These are phyloP conservation scores for Ricinus communis DNA, from an alignment of 345 rosid species.

Conservation along the genomic window DNA sequence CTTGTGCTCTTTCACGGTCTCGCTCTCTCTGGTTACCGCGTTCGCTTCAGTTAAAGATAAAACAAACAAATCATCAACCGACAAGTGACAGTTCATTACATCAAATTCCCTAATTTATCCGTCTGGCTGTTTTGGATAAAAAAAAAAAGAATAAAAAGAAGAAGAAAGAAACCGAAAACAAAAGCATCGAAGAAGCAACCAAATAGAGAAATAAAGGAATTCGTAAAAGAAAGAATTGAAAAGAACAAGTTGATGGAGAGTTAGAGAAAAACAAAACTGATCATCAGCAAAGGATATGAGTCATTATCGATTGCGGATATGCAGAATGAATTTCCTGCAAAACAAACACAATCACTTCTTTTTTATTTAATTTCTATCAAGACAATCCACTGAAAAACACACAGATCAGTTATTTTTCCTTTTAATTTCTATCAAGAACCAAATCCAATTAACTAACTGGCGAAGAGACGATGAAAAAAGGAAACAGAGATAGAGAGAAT, in stretches of 20 bases:
- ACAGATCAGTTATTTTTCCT: too few species aligned
- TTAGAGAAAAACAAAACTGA: conserved; percentile 8
- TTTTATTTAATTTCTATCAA: too few species aligned
- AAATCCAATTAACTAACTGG: too few species aligned
- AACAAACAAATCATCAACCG: conserved; percentile 4
- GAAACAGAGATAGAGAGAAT: too few species aligned
- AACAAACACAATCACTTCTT: not conserved
- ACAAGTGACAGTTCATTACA: not conserved
- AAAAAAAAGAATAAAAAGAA: not conserved
- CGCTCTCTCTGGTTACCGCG: conserved; percentile 61
- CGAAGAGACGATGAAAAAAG: too few species aligned
- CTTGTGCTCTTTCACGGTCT: conserved; percentile 54
- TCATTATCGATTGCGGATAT: too few species aligned
- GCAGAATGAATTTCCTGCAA: not conserved
- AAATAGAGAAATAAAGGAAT: too few species aligned
- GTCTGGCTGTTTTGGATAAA: conserved; percentile 1
- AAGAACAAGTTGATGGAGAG: not conserved
- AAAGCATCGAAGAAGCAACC: too few species aligned
- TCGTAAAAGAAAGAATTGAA: too few species aligned
- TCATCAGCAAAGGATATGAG: conserved; percentile 27
- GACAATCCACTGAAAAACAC: too few species aligned
- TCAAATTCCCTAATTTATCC: not conserved
- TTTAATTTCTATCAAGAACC: too few species aligned
- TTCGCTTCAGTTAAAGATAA: conserved; percentile 33
- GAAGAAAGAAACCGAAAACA: not conserved